Evolutionary conservation across 1,139 yeast genomes (phyloP).

Genomic region (Diutina scorzettiae): DNA sequence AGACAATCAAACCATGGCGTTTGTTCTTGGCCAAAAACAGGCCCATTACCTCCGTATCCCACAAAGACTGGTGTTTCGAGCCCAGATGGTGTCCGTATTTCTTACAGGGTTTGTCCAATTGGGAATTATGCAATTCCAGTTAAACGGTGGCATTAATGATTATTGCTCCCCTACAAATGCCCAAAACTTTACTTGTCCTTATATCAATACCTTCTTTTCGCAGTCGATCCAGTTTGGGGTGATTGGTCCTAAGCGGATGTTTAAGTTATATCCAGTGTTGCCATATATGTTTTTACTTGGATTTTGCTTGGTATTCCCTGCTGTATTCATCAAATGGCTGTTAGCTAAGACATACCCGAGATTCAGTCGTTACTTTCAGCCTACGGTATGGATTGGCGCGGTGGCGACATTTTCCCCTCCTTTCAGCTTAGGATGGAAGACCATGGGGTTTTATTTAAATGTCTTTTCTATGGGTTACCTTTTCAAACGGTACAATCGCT

Average conservation of each 20-base stretch:
- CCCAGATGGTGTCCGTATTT: conserved; percentile 26
- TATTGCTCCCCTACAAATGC: conserved; percentile 33
- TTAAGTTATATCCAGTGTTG: conserved; percentile 36
- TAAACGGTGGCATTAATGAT: conserved; percentile 22
- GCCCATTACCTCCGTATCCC: conserved; percentile 53
- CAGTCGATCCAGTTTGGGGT: conserved; percentile 55
- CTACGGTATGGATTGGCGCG: conserved; percentile 1
- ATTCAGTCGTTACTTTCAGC: conserved; percentile 1
- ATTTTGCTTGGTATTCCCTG: conserved; percentile 21
- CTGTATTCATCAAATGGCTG: conserved; percentile 16
- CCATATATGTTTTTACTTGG: conserved; percentile 45
- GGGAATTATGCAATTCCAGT: conserved; percentile 4
- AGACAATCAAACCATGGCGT: conserved; percentile 48
- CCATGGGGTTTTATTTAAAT: conserved; percentile 7
- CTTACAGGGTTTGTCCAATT: conserved; percentile 1
- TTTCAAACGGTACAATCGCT: not conserved
- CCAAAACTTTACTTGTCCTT: conserved; percentile 37
- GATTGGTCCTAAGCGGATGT: conserved; percentile 51
- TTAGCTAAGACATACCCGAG: not conserved
- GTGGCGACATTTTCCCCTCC: conserved; percentile 31
- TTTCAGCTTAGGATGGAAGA: conserved; percentile 13
- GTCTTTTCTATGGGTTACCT: not conserved
- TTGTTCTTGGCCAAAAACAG: conserved; percentile 42
- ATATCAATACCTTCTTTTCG: conserved; percentile 32
- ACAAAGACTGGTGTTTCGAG: conserved; percentile 49